Percentiles rank a stretch among this genome's conserved stretches.
Evolutionary conservation across 805 yeast species (phyloP).

Genomic region (Saturnispora kantuleensis): DNA sequence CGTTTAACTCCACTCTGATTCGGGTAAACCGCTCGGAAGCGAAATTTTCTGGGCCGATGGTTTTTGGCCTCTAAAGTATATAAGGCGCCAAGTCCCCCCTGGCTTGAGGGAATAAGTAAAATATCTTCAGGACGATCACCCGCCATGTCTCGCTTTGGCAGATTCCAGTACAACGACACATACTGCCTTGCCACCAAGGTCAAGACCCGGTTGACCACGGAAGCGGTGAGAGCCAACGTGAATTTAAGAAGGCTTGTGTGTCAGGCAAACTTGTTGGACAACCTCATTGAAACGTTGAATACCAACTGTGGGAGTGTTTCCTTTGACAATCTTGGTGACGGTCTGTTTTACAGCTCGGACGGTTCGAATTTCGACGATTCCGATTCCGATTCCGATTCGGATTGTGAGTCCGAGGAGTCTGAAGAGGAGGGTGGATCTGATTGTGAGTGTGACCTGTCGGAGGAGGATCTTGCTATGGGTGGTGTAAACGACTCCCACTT

Average conservation of each 20-base stretch:
- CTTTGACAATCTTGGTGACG: background rate
- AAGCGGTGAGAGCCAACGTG: conserved; percentile 49
- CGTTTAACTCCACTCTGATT: too few species aligned
- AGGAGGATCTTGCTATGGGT: background rate
- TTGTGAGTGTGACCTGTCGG: background rate
- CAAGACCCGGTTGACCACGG: conserved; percentile 50
- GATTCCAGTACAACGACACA: conserved; percentile 31
- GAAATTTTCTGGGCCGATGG: too few species aligned
- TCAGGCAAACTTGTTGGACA: conserved; percentile 65
- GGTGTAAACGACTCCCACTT: background rate
- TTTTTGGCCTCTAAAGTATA: too few species aligned
- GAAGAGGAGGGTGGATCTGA: background rate
- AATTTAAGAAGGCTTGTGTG: conserved; percentile 49
- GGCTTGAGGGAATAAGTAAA: too few species aligned
- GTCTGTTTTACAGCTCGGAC: conserved; percentile 1
- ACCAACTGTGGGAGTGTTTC: conserved; percentile 10
- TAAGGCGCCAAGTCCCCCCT: too few species aligned
- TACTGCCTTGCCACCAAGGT: conserved; percentile 57
- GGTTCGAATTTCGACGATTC: conserved; percentile 3
- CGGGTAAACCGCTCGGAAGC: too few species aligned
- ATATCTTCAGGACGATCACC: background rate
- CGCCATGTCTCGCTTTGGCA: conserved; percentile 6
- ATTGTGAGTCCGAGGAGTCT: too few species aligned
- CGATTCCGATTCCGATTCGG: too few species aligned
- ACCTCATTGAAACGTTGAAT: conserved; percentile 44